Percentiles rank a stretch among this genome's conserved stretches.
phyloP scores from a whole-genome alignment of 345 rosid species.

The Erucastrum elatum region DNA sequence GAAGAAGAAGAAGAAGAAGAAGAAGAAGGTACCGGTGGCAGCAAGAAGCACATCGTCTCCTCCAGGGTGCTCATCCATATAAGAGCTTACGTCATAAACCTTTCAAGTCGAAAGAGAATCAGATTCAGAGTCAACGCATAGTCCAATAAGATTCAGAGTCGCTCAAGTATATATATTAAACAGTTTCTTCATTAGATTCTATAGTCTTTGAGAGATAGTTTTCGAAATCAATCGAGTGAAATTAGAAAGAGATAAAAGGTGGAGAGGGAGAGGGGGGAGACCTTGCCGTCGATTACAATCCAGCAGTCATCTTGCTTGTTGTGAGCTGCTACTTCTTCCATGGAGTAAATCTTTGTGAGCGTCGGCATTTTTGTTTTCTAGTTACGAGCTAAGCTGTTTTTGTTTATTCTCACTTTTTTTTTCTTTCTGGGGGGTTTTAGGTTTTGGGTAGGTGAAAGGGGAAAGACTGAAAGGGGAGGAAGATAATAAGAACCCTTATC shows the following conservation, averaged over 20 bases:
- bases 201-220: not conserved
- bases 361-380: slow-evolving; percentile 60
- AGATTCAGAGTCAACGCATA: not conserved
- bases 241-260: not conserved
- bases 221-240: not conserved
- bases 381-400: not conserved
- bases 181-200: slow-evolving; percentile 6
- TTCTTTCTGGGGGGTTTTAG: slow-evolving; percentile 4
- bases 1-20: slow-evolving; percentile 1
- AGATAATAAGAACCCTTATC: not conserved
- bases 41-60: slow-evolving; percentile 89
- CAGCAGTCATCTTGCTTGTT: slow-evolving; percentile 82
- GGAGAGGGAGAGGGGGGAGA: slow-evolving; percentile 13
- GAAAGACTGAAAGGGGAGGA: not conserved
- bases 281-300: slow-evolving; percentile 92
- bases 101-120: slow-evolving; percentile 14
- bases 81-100: slow-evolving; percentile 84
- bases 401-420: not conserved
- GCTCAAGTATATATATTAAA: not conserved
- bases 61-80: slow-evolving; percentile 92
- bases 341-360: slow-evolving; percentile 61
- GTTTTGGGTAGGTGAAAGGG: not conserved
- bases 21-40: slow-evolving; percentile 53
- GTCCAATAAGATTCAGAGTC: not conserved
- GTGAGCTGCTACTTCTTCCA: slow-evolving; percentile 78